Evolutionary conservation across 345 rosid genomes (phyloP), one percentile per base, ranked within the genome.

Genomic region (Turnera subulata): DNA sequence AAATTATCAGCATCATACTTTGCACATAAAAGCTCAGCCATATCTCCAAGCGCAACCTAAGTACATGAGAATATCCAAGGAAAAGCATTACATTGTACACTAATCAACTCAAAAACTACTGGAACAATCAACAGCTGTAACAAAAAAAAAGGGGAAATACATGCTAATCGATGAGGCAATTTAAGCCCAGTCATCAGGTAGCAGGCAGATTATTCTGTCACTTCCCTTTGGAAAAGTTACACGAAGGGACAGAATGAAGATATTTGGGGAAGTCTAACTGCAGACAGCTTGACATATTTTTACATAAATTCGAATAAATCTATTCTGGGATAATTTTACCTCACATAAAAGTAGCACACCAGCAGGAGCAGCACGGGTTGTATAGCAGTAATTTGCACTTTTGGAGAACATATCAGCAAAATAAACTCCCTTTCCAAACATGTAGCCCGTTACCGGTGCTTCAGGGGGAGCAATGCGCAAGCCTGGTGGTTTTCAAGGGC

Each of bases 381-480:
- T 74, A 68, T 71, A 91, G 70, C 96, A 91, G 64, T 91, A 91
- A 65, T 88, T 88, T 1, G 95, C 96, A 60, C 96, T 91, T 77
- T 91, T 91, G 63, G 96, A 88, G 86, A 91, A 91, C 95, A 91
- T 86, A 64, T 91, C 98, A 17, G 95, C 92, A 61, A 91, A 91
- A 77, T 91, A 91, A 68, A 91, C 92, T 25, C 95, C 98, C 79
- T 91, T 91, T 12, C 98, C 98, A 57, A 88, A 91, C 96, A 86
- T 86, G 80, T 91, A 88, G 46, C 95, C 95, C 11, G 88, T 84
- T 55, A 61, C 84, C 29, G 98, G 96, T 33, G 98, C 96, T 76
- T 91, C 98, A 45, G 95, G 96, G 29, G 98, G 98, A 68, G 98
- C 96, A 76, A 91, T 88, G 38, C 95, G 82, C 73, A 91, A 74